phyloP scores from a whole-genome alignment of 2,329 filamentous ascomycete genomes.

The Saccharata proteae region DNA sequence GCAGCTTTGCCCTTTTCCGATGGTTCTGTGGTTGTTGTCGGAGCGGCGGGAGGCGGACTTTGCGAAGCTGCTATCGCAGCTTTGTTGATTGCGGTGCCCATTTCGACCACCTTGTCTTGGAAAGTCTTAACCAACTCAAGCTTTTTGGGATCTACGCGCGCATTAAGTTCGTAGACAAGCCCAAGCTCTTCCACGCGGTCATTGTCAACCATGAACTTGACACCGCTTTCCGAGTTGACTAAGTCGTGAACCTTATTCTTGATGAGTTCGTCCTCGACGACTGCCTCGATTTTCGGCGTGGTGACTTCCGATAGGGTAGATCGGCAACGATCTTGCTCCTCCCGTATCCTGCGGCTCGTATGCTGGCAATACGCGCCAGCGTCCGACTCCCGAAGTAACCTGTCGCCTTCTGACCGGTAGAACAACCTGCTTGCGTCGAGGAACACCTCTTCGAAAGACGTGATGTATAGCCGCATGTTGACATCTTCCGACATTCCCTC shows the following conservation, averaged over 20 bases:
- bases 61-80: constrained; percentile 43
- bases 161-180: constrained; percentile 70
- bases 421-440: constrained; percentile 58
- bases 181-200: constrained; percentile 65
- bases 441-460: constrained; percentile 69
- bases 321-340: constrained; percentile 72
- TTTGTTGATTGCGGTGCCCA: constrained; percentile 75
- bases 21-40: constrained; percentile 28
- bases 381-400: constrained; percentile 64
- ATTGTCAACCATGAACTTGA: constrained; percentile 85
- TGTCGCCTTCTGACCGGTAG: constrained; percentile 64
- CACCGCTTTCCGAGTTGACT: constrained; percentile 73
- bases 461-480: constrained; percentile 69
- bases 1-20: constrained; percentile 41
- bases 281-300: constrained; percentile 56
- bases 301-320: constrained; percentile 69
- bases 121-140: constrained; percentile 56
- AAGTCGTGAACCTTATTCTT: constrained; percentile 66
- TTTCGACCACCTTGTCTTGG: constrained; percentile 61
- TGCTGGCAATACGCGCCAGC: constrained; percentile 71
- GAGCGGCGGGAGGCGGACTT: constrained; percentile 38
- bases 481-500: constrained; percentile 69
- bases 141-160: constrained; percentile 65
- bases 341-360: constrained; percentile 58
- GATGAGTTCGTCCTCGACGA: constrained; percentile 76